phyloP scores from a whole-genome alignment of 768 basidiomycete species.

The Russula emetica region DNA sequence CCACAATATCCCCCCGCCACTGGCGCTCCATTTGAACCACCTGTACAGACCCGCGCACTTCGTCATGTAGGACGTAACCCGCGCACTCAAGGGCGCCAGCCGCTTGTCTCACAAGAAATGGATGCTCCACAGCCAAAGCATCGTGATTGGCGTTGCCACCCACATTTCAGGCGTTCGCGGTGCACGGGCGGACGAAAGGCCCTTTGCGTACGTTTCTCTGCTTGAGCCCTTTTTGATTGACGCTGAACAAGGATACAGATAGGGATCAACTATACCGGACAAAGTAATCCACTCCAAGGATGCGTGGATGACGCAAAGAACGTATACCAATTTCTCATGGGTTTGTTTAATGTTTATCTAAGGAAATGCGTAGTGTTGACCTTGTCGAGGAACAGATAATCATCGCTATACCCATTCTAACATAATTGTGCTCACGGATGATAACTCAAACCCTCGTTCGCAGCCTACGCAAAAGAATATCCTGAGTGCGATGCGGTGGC shows the following conservation, averaged over 20 bases:
- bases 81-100: conserved; percentile 4
- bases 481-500: conserved; percentile 84
- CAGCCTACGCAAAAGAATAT: conserved; percentile 82
- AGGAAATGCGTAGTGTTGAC: conserved; percentile 5
- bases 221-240: background rate
- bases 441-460: conserved; percentile 54
- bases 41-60: conserved; percentile 7
- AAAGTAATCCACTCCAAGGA: conserved; percentile 62
- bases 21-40: background rate
- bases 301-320: conserved; percentile 92
- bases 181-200: conserved; percentile 88
- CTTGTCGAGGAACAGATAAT: conserved; percentile 14
- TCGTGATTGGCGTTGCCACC: conserved; percentile 11
- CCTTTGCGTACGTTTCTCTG: conserved; percentile 56
- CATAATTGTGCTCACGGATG: conserved; percentile 84
- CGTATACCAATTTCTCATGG: conserved; percentile 67
- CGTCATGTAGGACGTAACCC: background rate
- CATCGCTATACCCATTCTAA: conserved; percentile 48
- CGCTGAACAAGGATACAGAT: conserved; percentile 47
- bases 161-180: conserved; percentile 76
- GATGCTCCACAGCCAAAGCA: background rate
- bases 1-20: background rate
- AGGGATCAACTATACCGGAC: conserved; percentile 83
- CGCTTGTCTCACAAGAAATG: conserved; percentile 13
- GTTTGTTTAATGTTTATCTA: conserved; percentile 40